Conservation (phyloP, 257 asterid genomes). For the Solanum lycopersicoides region DNA sequence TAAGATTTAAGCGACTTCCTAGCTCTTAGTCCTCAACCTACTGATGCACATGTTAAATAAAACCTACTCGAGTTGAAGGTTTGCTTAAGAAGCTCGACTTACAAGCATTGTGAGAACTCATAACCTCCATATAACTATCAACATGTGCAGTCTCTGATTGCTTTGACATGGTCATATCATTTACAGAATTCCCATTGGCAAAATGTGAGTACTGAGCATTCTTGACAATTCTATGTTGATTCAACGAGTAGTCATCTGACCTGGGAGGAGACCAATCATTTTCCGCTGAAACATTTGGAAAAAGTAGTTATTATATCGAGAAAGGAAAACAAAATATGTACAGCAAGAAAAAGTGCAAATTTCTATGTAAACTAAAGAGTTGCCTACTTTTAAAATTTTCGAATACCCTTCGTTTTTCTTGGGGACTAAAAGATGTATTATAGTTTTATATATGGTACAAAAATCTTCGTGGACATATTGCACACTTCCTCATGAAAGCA, state of each 20-base stretch:
- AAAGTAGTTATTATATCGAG: neutral
- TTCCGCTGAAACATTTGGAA: neutral
- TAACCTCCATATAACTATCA: neutral
- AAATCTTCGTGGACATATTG: neutral
- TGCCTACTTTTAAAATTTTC: neutral
- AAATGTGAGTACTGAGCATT: neutral
- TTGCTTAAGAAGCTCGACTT: neutral
- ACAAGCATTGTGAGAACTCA: neutral
- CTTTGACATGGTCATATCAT: neutral
- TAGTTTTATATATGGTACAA: neutral
- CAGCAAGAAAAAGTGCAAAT: neutral
- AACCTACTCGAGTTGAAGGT: neutral
- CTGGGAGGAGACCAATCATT: conserved; percentile 1
- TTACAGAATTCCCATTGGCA: neutral
- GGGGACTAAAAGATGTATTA: neutral
- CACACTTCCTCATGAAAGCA: neutral
- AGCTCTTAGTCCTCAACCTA: neutral
- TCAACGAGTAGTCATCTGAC: neutral
- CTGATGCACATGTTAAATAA: neutral
- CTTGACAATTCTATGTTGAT: neutral
- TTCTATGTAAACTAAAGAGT: neutral
- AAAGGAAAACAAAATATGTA: neutral
- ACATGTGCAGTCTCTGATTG: neutral
- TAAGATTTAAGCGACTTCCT: neutral
- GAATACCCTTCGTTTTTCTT: neutral